phyloP scores from a whole-genome alignment of 164 flowering plant species.

The Taxillus chinensis region DNA sequence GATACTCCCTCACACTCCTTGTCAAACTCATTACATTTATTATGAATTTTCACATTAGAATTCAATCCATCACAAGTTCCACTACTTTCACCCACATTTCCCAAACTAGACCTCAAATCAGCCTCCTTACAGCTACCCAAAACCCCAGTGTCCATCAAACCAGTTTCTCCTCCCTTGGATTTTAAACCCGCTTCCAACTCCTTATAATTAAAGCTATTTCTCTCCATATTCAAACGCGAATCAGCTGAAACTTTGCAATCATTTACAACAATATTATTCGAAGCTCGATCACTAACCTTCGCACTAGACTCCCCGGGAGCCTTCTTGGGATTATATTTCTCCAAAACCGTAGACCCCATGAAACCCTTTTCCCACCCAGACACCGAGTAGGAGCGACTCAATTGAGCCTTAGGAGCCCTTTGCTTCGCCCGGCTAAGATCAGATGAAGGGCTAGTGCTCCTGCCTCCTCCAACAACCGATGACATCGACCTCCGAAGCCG shows the following conservation, averaged over 20 bases:
- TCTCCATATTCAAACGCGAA: conserved; percentile 5
- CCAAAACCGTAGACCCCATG: conserved; percentile 14
- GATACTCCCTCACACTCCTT: conserved; percentile 11
- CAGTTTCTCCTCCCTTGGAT: conserved; percentile 4
- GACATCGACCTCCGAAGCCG: conserved; percentile 45
- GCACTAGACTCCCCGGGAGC: conserved; percentile 7
- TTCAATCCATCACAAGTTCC: conserved; percentile 1
- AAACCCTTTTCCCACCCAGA: conserved; percentile 1
- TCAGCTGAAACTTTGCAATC: conserved; percentile 9
- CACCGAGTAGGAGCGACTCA: conserved; percentile 3
- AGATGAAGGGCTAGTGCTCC: conserved; percentile 65
- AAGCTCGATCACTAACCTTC: conserved; percentile 11
- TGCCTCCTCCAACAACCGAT: conserved; percentile 57
- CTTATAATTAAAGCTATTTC: conserved; percentile 1
- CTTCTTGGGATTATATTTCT: conserved; percentile 15
- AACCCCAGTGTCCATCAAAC: conserved; percentile 4
- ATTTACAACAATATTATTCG: conserved; percentile 8
- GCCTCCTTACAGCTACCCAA: conserved; percentile 6
- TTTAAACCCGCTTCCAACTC: conserved; percentile 2
- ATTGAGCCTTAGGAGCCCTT: conserved; percentile 23
- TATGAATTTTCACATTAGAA: conserved; percentile 5
- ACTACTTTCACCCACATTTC: conserved; percentile 1
- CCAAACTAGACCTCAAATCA: conserved; percentile 4
- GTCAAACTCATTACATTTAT: background rate
- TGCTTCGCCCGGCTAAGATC: conserved; percentile 27